A percentile compares a stretch with the other conserved stretches of the same genome.
These are phyloP conservation scores for Astraeus odoratus DNA, from an alignment of 768 basidiomycete species.

Conservation along the genomic window DNA sequence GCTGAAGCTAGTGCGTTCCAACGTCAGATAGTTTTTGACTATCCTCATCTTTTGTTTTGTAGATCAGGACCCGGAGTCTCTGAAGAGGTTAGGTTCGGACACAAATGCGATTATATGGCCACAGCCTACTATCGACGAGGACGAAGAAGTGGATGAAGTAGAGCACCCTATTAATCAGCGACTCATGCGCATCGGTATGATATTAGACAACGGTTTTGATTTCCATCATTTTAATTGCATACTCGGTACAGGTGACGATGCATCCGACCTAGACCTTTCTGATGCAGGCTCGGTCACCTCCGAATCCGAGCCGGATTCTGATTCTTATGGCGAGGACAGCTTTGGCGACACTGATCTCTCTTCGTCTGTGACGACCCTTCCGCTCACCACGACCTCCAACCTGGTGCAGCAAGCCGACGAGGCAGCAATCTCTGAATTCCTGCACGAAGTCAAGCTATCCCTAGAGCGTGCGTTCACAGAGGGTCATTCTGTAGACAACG, in stretches of 20 bases:
- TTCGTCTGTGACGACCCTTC: constrained; percentile 44
- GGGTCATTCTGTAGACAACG: constrained; percentile 87
- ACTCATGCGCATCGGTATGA: constrained; percentile 67
- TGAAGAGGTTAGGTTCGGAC: constrained; percentile 51
- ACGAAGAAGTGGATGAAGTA: constrained; percentile 55
- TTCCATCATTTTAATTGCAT: constrained; percentile 1
- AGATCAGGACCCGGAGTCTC: constrained; percentile 45
- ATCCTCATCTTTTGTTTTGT: constrained; percentile 3
- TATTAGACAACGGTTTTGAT: neutral
- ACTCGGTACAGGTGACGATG: constrained; percentile 41
- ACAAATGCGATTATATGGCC: constrained; percentile 85
- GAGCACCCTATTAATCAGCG: constrained; percentile 64
- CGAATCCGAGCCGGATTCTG: constrained; percentile 32
- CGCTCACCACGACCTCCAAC: constrained; percentile 33
- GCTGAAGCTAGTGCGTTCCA: constrained; percentile 54
- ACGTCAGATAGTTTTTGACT: neutral
- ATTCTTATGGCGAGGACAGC: constrained; percentile 34
- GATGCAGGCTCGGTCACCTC: constrained; percentile 51
- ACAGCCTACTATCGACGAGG: constrained; percentile 45
- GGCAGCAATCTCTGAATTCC: constrained; percentile 63
- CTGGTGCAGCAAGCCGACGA: constrained; percentile 32
- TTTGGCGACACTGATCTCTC: constrained; percentile 28
- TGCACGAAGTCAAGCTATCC: constrained; percentile 69
- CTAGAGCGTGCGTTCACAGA: constrained; percentile 91
- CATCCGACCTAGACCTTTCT: constrained; percentile 54